Percentiles rank a stretch among this genome's conserved stretches.
Conservation (phyloP, 192 early-diverging fungal species). For the Linnemannia hyalina region DNA sequence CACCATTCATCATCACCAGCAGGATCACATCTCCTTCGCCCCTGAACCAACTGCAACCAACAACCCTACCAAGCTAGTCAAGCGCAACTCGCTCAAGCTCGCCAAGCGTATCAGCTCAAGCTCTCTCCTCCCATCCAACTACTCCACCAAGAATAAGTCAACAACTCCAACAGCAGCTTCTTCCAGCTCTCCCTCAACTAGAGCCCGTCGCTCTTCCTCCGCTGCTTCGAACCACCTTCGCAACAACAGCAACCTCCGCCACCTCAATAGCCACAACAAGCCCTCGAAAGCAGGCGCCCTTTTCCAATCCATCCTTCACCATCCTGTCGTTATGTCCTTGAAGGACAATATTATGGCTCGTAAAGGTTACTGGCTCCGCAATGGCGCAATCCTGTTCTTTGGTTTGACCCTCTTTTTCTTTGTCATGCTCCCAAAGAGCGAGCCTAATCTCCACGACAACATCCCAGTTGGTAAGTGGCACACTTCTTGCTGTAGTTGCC, state of each 20-base stretch:
- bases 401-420: conserved; percentile 50
- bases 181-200: background rate
- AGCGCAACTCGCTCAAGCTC: conserved; percentile 32
- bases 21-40: conserved; percentile 14
- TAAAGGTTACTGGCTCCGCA: conserved; percentile 56
- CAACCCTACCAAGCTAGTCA: conserved; percentile 18
- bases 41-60: background rate
- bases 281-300: conserved; percentile 2
- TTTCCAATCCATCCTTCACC: background rate
- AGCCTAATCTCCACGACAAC: conserved; percentile 39
- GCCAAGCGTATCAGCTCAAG: conserved; percentile 36
- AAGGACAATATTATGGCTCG: conserved; percentile 51
- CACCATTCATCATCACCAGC: background rate
- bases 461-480: conserved; percentile 17
- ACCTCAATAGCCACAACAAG: background rate
- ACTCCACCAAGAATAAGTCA: conserved; percentile 26
- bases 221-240: background rate
- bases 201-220: background rate
- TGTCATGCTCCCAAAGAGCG: conserved; percentile 44
- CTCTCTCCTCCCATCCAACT: conserved; percentile 37
- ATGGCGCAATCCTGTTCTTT: conserved; percentile 48
- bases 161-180: background rate
- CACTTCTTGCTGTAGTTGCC: too few species aligned
- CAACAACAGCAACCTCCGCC: background rate
- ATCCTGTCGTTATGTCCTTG: conserved; percentile 37